These are phyloP conservation scores for Cladorrhinum sp. DNA, from an alignment of 2,329 filamentous ascomycete genomes.

Conservation along the genomic window DNA sequence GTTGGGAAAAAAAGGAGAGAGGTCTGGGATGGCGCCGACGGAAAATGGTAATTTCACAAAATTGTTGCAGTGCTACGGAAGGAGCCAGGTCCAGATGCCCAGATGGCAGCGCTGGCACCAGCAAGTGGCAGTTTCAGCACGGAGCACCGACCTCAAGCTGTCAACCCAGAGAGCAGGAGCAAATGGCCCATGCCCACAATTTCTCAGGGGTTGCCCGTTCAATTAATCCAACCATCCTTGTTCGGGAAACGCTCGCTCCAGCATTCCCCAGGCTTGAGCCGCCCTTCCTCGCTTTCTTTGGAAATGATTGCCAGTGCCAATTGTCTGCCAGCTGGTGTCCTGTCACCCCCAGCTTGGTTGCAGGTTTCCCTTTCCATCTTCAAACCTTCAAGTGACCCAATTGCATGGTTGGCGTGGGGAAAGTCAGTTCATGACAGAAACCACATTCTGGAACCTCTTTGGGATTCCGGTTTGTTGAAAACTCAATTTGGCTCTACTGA, in stretches of 20 bases:
- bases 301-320: neutral
- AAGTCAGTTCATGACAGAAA: neutral
- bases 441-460: neutral
- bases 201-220: slow-evolving; percentile 9
- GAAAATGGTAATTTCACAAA: slow-evolving; percentile 40
- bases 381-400: neutral
- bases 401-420: neutral
- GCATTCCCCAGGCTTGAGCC: slow-evolving; percentile 8
- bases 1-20: slow-evolving; percentile 27
- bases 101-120: slow-evolving; percentile 8
- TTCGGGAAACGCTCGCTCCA: neutral
- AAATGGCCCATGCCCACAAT: slow-evolving; percentile 6
- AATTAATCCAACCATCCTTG: neutral
- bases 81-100: slow-evolving; percentile 13
- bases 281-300: neutral
- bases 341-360: too few species aligned
- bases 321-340: neutral
- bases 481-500: neutral
- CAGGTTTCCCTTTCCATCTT: neutral
- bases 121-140: slow-evolving; percentile 4
- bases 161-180: slow-evolving; percentile 3
- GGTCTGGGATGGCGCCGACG: slow-evolving; percentile 24
- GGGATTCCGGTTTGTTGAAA: neutral
- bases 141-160: slow-evolving; percentile 6
- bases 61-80: slow-evolving; percentile 35